Percentiles rank a stretch among this genome's conserved stretches.
Conservation (phyloP, 306 rosid genomes). For the Canavalia ensiformis region DNA sequence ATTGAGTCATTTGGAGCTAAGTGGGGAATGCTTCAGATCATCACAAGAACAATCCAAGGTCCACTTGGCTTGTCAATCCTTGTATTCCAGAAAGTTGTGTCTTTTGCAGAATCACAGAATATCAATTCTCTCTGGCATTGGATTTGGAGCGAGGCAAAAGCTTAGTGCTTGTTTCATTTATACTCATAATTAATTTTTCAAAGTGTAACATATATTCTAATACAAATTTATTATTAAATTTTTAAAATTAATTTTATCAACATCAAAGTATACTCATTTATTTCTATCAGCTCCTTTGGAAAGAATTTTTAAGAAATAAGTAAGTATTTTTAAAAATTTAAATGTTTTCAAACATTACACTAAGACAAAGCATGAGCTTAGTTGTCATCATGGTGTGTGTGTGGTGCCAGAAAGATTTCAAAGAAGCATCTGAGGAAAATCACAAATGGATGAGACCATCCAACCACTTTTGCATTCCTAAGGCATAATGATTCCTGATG, state of each 20-base stretch:
- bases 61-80: conserved; percentile 48
- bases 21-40: conserved; percentile 34
- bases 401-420: conserved; percentile 43
- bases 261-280: no score
- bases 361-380: not conserved
- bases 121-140: conserved; percentile 35
- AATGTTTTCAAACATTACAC: no score
- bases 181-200: not conserved
- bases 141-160: conserved; percentile 25
- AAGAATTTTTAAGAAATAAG: no score
- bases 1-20: conserved; percentile 34
- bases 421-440: conserved; percentile 32
- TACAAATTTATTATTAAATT: no score
- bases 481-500: conserved; percentile 43
- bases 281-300: no score
- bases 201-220: not conserved
- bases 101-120: conserved; percentile 30
- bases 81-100: conserved; percentile 49
- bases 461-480: conserved; percentile 43
- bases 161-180: not conserved
- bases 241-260: no score
- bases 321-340: no score
- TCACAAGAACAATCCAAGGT: conserved; percentile 36
- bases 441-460: conserved; percentile 41
- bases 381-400: conserved; percentile 47